Evolutionary conservation across 345 rosid genomes (phyloP).

Genomic region (Passiflora organensis): DNA sequence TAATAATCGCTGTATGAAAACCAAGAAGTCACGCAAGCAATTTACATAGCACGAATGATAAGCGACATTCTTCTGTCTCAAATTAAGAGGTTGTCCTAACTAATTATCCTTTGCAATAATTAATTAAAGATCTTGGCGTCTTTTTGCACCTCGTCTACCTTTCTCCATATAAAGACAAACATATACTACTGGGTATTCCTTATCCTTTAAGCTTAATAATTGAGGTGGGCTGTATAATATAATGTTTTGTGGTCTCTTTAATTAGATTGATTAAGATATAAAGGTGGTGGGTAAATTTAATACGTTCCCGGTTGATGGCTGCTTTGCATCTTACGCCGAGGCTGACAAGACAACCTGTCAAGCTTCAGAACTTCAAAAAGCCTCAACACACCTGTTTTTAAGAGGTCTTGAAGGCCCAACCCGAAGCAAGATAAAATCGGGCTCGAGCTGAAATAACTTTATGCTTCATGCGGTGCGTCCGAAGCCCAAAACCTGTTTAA

Average conservation of each 20-base stretch:
- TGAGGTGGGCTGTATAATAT: background rate
- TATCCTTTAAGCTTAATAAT: slow-evolving; percentile 20
- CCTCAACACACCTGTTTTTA: too few relatives aligned
- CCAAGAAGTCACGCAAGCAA: slow-evolving; percentile 19
- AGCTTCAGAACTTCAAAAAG: background rate
- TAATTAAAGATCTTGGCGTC: background rate
- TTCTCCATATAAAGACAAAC: background rate
- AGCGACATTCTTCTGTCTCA: background rate
- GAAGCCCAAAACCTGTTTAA: background rate
- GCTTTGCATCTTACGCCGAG: slow-evolving; percentile 15
- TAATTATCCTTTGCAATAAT: background rate
- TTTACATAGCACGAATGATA: background rate
- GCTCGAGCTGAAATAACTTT: too few relatives aligned
- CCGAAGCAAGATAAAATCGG: too few relatives aligned
- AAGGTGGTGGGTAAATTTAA: slow-evolving; percentile 17
- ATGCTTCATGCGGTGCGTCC: background rate
- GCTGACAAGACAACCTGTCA: background rate
- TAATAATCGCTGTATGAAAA: slow-evolving; percentile 29
- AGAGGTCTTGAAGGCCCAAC: too few relatives aligned
- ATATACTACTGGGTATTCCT: slow-evolving; percentile 2
- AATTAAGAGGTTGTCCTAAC: background rate
- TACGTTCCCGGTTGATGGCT: slow-evolving; percentile 21
- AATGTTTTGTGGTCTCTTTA: slow-evolving; percentile 12
- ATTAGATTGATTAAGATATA: slow-evolving; percentile 13
- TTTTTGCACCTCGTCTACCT: too few relatives aligned